phyloP scores from a whole-genome alignment of 108 stramenopile species.

The Hondaea fermentalgiana region DNA sequence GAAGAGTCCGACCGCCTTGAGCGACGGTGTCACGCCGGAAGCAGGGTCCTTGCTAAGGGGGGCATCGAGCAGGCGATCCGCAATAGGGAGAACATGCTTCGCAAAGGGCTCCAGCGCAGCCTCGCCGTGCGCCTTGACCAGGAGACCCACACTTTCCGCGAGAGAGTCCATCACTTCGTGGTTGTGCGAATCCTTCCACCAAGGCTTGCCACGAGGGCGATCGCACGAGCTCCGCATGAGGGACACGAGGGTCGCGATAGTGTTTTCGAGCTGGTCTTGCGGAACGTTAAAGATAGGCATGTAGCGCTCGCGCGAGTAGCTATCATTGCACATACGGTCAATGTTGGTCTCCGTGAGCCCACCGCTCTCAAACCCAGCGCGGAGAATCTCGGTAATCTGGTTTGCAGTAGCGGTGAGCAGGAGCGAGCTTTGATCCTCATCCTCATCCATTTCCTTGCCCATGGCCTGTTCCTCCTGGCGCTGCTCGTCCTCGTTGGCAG shows the following conservation, averaged over 20 bases:
- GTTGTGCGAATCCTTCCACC: background rate
- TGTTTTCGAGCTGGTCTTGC: background rate
- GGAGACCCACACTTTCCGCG: background rate
- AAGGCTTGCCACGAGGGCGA: background rate
- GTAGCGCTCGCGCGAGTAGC: background rate
- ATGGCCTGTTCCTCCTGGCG: background rate
- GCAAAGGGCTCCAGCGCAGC: background rate
- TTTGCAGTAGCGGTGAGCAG: background rate
- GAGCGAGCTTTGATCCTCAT: background rate
- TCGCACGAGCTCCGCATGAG: background rate
- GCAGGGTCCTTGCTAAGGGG: background rate
- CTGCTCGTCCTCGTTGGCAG: background rate
- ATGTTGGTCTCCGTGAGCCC: background rate
- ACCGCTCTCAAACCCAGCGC: background rate
- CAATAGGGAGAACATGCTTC: background rate
- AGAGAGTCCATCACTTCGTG: conserved; percentile 2
- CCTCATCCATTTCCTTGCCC: conserved; percentile 14
- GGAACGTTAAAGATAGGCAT: background rate
- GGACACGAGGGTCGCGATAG: background rate
- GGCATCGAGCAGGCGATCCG: background rate
- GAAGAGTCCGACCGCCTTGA: background rate
- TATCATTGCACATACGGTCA: background rate
- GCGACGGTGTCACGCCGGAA: background rate
- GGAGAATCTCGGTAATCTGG: background rate
- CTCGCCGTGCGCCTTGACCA: background rate